Evolutionary conservation across 169 alveolate species (phyloP), one percentile per base, ranked within the genome.

Genomic region (Plasmodium blacklocki): DNA sequence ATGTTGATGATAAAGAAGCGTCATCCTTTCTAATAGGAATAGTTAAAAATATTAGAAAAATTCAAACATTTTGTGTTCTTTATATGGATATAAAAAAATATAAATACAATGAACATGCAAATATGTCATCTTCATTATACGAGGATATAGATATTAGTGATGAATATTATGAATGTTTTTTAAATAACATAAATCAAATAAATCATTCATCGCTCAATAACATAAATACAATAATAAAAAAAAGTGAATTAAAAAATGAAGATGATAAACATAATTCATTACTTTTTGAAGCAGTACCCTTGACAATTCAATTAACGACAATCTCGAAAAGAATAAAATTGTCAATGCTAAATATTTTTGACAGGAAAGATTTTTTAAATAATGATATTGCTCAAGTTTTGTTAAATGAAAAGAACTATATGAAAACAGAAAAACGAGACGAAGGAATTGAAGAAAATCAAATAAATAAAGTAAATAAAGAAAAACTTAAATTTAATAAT

Each of bases 131-230:
- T 6, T 54, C 19, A 29, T 29, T 80, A 15, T 80, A 80, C 15
- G 90, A 80, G 60, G 90, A 80, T 43, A 52, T 67, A 60, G 83
- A 80, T 2, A 47, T 80, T 12, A 26, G 45, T 80, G 90, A 80
- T n/a, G 83, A 80, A 18, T 80, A 68, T 64, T 47, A 52, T 71
- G 90, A 80, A 60, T 29, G 29, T 2, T 80, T 67, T 64, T 49
- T 80, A 21, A 80, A 32, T 26, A 67, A 11, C 39, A 64, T 12
- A 14, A 64, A 23, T 23, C 12, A 64, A 1, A 7, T 14, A 7
- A 21, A 23, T 23, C 21, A 56, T 15, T 56, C 71, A 23, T 12
- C 21, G 2, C 6, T 50, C 4, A 45, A 2, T 9, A 50, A 49
- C 15, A 49, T 49, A 49, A 12, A 47, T 19, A 50, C 62, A 14